These are phyloP conservation scores for Buddleja alternifolia DNA, from an alignment of 257 asterid species.

Conservation along the genomic window DNA sequence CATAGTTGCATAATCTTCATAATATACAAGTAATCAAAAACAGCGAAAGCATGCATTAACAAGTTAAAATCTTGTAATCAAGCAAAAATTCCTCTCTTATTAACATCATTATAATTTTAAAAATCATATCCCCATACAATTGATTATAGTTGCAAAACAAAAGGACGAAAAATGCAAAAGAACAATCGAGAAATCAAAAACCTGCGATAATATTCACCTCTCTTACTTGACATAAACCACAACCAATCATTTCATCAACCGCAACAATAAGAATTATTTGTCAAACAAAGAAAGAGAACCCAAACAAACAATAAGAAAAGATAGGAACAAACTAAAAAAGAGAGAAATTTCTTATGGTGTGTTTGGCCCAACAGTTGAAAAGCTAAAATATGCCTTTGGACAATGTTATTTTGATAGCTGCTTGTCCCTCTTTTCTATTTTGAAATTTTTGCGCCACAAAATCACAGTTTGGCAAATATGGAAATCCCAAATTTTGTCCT, in stretches of 20 bases:
- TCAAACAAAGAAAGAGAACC: not conserved
- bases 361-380: too few species aligned
- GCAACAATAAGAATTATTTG: not conserved
- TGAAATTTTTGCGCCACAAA: too few species aligned
- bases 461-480: too few species aligned
- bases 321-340: too few species aligned
- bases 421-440: too few species aligned
- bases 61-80: constrained; percentile 1
- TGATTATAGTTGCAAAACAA: too few species aligned
- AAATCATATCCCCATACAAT: too few species aligned
- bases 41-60: not conserved
- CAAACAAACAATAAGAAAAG: not conserved
- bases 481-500: too few species aligned
- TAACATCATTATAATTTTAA: not conserved
- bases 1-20: not conserved
- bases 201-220: not conserved
- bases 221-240: not conserved
- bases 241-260: not conserved
- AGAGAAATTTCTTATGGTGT: too few species aligned
- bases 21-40: not conserved
- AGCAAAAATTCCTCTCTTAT: not conserved
- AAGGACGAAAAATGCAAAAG: not conserved
- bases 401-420: too few species aligned
- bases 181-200: not conserved
- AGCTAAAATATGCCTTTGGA: too few species aligned